Evolutionary conservation across 352 stramenopile genomes (phyloP), one percentile per base, ranked within the genome.

Genomic region (Globisporangium polare): DNA sequence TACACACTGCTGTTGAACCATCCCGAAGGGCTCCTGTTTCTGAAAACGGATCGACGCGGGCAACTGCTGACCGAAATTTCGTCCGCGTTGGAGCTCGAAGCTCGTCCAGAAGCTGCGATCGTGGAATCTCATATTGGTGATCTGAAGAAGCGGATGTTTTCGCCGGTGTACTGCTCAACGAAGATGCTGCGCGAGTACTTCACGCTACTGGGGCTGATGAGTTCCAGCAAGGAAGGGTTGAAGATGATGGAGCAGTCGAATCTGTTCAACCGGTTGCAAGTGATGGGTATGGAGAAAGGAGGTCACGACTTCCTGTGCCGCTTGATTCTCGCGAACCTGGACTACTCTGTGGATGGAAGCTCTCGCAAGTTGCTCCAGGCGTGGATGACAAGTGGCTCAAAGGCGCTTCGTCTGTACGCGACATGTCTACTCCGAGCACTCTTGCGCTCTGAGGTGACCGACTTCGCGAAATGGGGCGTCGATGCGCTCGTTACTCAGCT

Each of bases 171-270:
- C 54, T 90, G 88, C 54, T 94, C 87, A 0, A 70, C 84, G 1
- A 80, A 85, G 43, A 95, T 95, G 87, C 57, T 96, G n/a, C 87
- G 87, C 46, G 87, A 96, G 63, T 96, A 96, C 57, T 96, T 96
- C 58, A 96, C 87, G 24, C 71, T 96, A 26, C 54, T 96, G 5
- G 87, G 87, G 12, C 68, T 96, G 29, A 96, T 96, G 87, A 96
- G 87, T 62, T 96, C 87, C 18, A 94, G 85, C 60, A 89, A 87
- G 52, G 87, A 95, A 78, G 87, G 87, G 0, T 65, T 96, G 27
- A 94, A 94, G 60, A 94, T 96, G 86, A 94, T 96, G 87, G 82
- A 94, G 62, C 84, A 94, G 64, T 94, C 84, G 4, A 93, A 93
- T n/a, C 60, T 96, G n/a, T 96, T 96, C 62, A 79, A 91, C 60